phyloP scores from a whole-genome alignment of 495 filamentous ascomycete species.

The Neurospora sp. region DNA sequence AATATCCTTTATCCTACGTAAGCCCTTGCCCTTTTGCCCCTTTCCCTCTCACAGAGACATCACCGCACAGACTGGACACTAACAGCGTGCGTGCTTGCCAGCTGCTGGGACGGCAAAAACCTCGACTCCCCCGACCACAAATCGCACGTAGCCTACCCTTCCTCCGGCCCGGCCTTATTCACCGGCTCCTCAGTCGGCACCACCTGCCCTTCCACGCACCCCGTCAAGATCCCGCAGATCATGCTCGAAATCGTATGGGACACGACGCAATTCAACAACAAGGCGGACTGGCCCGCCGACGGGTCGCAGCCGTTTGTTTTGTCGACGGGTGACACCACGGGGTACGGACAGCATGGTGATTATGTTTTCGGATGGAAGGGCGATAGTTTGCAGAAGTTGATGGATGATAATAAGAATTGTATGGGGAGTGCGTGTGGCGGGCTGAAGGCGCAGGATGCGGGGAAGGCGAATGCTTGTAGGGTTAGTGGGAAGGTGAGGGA shows the following conservation, averaged over 20 bases:
- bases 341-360: conserved; percentile 11
- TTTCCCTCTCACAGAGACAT: conserved; percentile 9
- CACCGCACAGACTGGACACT: no score
- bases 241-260: conserved; percentile 15
- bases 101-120: conserved; percentile 46
- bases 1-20: conserved; percentile 35
- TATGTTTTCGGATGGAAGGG: conserved; percentile 12
- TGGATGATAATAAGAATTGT: conserved; percentile 16
- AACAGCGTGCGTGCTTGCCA: not conserved
- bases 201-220: conserved; percentile 8
- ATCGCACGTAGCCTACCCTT: conserved; percentile 53
- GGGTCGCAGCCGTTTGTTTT: conserved; percentile 8
- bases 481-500: conserved; percentile 29
- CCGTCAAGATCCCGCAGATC: conserved; percentile 8
- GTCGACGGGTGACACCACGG: conserved; percentile 5
- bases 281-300: conserved; percentile 7
- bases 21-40: conserved; percentile 40
- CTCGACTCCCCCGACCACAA: conserved; percentile 54
- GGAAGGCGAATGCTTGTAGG: conserved; percentile 29
- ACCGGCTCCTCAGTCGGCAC: conserved; percentile 6
- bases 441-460: conserved; percentile 27
- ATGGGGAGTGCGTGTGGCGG: conserved; percentile 23
- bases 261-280: conserved; percentile 13
- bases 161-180: conserved; percentile 20
- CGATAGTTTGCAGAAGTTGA: conserved; percentile 9